A percentile compares a stretch with the other conserved stretches of the same genome.
Conservation (phyloP, 306 rosid genomes). For the Dalbergia cochinchinensis region DNA sequence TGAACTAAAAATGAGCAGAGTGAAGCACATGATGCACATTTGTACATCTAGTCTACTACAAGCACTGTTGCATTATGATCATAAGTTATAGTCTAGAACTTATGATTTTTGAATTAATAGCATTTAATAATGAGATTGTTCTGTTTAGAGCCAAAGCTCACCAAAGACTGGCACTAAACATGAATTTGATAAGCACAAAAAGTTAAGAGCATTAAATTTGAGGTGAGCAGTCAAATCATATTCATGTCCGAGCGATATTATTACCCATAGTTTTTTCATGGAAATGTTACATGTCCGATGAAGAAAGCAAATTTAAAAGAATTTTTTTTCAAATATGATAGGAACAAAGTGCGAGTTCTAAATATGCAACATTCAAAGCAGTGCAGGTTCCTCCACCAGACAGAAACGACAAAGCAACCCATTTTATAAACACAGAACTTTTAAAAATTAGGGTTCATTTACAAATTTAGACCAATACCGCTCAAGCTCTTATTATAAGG, state of each 20-base stretch:
- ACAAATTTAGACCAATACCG: conserved; percentile 10
- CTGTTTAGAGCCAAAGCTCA: neutral
- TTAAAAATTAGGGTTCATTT: neutral
- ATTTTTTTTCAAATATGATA: neutral
- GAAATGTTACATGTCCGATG: conserved; percentile 10
- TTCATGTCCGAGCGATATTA: neutral
- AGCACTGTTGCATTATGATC: conserved; percentile 8
- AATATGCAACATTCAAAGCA: conserved; percentile 36
- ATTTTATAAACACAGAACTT: neutral
- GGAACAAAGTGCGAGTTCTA: neutral
- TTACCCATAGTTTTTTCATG: neutral
- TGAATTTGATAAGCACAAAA: neutral
- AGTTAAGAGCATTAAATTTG: neutral
- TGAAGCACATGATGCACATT: neutral
- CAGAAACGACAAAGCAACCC: conserved; percentile 3
- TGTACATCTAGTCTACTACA: neutral
- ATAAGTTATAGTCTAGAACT: neutral
- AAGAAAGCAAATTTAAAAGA: neutral
- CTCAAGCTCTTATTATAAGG: neutral
- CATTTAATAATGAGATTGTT: neutral
- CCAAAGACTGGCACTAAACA: neutral
- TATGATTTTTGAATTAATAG: neutral
- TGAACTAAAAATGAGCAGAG: neutral
- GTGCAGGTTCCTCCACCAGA: neutral
- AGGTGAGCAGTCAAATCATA: neutral